These are phyloP conservation scores for Geranomyces variabilis DNA, from an alignment of 192 early-diverging fungal species.

Conservation along the genomic window DNA sequence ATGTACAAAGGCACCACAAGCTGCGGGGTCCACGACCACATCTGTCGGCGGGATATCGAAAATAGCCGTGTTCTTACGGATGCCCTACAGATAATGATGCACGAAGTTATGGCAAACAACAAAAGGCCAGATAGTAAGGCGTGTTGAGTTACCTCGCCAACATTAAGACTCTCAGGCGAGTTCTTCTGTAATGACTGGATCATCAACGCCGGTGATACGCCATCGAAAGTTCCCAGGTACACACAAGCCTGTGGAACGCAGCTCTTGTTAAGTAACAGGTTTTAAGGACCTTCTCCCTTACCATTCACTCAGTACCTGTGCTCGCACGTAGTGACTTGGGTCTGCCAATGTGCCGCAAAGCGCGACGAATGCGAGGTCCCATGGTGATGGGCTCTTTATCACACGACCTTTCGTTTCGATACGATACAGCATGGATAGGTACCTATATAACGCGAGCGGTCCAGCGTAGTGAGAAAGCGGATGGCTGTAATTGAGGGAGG, in stretches of 20 bases:
- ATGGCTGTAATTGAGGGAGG: no score
- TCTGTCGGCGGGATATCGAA: neutral
- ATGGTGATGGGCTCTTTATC: neutral
- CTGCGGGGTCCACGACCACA: conserved; percentile 29
- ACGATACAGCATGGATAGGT: neutral
- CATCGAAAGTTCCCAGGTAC: conserved; percentile 31
- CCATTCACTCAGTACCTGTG: neutral
- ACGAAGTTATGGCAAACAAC: neutral
- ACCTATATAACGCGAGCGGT: neutral
- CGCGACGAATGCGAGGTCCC: neutral
- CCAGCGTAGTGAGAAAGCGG: no score
- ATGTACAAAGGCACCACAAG: conserved; percentile 93
- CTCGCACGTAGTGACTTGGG: neutral
- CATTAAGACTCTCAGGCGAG: neutral
- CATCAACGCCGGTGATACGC: conserved; percentile 13
- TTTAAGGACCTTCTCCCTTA: neutral
- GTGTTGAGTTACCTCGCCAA: neutral
- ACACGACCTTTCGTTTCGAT: neutral
- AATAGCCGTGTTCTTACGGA: neutral
- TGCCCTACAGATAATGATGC: neutral
- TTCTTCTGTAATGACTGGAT: conserved; percentile 33
- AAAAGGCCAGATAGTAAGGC: no score
- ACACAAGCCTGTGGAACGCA: conserved; percentile 24
- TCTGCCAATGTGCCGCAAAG: conserved; percentile 6
- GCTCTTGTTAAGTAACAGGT: neutral